Evolutionary conservation across 2,329 filamentous ascomycete species (phyloP).

Genomic region (Setomelanomma holmii): DNA sequence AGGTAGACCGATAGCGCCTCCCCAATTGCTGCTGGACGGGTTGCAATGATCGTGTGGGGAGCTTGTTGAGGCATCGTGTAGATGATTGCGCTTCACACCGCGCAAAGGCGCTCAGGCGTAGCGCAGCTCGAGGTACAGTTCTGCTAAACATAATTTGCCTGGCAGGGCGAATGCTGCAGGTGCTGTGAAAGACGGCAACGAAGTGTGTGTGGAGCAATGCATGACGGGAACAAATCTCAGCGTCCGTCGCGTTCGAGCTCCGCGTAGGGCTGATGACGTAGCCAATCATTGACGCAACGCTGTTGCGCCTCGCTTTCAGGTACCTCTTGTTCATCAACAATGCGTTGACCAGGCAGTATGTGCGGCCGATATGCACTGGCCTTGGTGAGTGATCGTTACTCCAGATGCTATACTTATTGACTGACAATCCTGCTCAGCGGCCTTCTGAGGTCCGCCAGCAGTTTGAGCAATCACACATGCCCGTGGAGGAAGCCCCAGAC

Average conservation of each 20-base stretch:
- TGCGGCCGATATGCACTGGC: conserved; percentile 72
- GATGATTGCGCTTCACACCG: conserved; percentile 34
- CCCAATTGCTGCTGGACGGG: conserved; percentile 33
- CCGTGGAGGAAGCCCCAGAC: conserved; percentile 73
- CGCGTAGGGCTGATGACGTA: conserved; percentile 47
- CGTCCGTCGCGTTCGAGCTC: conserved; percentile 29
- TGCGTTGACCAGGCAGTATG: conserved; percentile 55
- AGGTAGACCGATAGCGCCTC: conserved; percentile 37
- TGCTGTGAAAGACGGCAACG: conserved; percentile 12
- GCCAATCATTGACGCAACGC: conserved; percentile 34
- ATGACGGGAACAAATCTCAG: conserved; percentile 36
- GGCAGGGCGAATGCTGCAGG: conserved; percentile 20
- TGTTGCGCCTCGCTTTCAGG: not conserved
- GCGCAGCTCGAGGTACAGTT: conserved; percentile 35
- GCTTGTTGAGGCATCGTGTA: conserved; percentile 23
- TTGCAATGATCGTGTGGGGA: conserved; percentile 33
- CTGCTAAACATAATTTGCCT: conserved; percentile 46
- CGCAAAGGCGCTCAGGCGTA: conserved; percentile 26
- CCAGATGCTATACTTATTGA: conserved; percentile 6
- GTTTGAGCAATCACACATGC: conserved; percentile 77
- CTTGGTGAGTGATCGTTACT: conserved; percentile 56
- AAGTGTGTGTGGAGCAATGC: conserved; percentile 19
- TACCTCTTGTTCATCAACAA: conserved; percentile 4
- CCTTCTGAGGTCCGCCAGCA: conserved; percentile 77
- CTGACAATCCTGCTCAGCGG: conserved; percentile 60